Conservation (phyloP, 192 early-diverging fungal species). For the Umbelopsis sp. region DNA sequence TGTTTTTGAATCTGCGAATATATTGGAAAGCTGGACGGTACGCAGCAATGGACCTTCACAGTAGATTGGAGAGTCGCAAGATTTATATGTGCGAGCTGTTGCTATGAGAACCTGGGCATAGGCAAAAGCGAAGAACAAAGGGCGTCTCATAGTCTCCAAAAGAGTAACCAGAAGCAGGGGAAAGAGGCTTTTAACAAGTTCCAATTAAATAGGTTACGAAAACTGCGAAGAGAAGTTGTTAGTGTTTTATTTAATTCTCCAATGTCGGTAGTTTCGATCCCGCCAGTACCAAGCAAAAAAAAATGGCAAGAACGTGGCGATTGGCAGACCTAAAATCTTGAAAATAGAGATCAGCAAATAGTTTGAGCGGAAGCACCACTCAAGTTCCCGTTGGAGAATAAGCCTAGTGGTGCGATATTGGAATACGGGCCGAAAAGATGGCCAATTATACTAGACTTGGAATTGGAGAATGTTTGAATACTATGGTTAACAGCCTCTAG, state of each 20-base stretch:
- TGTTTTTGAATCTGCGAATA: slow-evolving; percentile 73
- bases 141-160: slow-evolving; percentile 8
- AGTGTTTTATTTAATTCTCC: slow-evolving; percentile 20
- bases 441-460: slow-evolving; percentile 7
- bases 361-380: neutral
- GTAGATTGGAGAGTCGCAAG: slow-evolving; percentile 70
- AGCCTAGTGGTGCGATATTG: slow-evolving; percentile 1
- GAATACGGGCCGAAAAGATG: slow-evolving; percentile 2
- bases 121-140: neutral
- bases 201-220: neutral
- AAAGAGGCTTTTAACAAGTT: neutral
- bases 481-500: neutral
- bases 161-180: neutral
- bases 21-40: slow-evolving; percentile 59
- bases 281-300: slow-evolving; percentile 3
- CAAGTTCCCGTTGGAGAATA: slow-evolving; percentile 20
- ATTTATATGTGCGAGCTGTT: neutral
- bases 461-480: slow-evolving; percentile 11
- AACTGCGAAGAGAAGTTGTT: neutral
- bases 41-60: slow-evolving; percentile 66
- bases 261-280: slow-evolving; percentile 13
- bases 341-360: neutral
- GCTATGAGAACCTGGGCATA: neutral
- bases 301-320: slow-evolving; percentile 17
- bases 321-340: neutral